Evolutionary conservation across 495 filamentous ascomycete species (phyloP).

Genomic region (Staphylotrichum longicolle): DNA sequence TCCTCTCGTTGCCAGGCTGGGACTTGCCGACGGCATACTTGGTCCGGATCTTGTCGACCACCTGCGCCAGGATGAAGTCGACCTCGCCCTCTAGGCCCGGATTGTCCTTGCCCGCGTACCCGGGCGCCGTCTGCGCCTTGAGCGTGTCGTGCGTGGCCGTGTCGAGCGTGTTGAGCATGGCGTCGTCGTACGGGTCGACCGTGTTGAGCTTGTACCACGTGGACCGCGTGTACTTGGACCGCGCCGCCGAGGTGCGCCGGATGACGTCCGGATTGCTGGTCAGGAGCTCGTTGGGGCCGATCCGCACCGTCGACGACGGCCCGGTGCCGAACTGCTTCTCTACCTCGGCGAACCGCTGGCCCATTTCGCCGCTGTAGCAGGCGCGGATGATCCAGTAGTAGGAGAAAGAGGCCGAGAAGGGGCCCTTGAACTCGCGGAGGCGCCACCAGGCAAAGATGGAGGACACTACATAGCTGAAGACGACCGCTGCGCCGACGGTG

Average conservation of each 20-base stretch:
- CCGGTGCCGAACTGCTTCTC: conserved; percentile 40
- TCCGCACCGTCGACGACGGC: conserved; percentile 42
- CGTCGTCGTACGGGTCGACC: conserved; percentile 40
- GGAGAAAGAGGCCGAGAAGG: conserved; percentile 53
- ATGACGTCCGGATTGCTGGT: conserved; percentile 40
- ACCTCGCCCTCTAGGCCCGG: conserved; percentile 45
- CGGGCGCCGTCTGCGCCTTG: conserved; percentile 39
- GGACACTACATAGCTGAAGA: conserved; percentile 1
- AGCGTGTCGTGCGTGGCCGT: conserved; percentile 41
- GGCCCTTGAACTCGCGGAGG: conserved; percentile 52
- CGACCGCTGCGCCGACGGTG: background rate
- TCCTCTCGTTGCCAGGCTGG: conserved; percentile 10
- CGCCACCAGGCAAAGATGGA: conserved; percentile 13
- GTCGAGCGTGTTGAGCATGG: conserved; percentile 41
- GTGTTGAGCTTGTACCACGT: conserved; percentile 33
- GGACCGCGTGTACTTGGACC: conserved; percentile 36
- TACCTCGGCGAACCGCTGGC: background rate
- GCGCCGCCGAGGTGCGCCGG: conserved; percentile 35
- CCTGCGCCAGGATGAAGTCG: conserved; percentile 40
- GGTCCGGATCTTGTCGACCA: conserved; percentile 41
- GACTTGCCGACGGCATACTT: conserved; percentile 33
- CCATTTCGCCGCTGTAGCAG: conserved; percentile 37
- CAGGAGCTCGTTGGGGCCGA: conserved; percentile 52
- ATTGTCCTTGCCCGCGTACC: conserved; percentile 53
- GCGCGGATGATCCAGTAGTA: conserved; percentile 43